Base-by-base conservation (phyloP, 2,329 filamentous ascomycete species). In the Penicillium sp. region DNA sequence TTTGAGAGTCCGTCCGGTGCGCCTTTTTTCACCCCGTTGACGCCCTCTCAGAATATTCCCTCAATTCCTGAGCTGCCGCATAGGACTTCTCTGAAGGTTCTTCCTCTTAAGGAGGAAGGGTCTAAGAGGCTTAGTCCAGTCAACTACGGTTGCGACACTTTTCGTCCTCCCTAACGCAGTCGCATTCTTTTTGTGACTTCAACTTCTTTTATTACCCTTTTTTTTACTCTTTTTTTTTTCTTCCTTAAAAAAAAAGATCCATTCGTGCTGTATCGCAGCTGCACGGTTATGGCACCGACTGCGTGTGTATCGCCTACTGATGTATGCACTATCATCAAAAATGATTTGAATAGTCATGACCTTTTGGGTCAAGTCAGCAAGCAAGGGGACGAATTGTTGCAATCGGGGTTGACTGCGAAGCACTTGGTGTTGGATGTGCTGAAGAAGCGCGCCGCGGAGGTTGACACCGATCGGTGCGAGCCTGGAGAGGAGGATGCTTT, bases 31-130 rank as follows among this genome's bases (percentile, higher is more conserved):
- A 58, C 59, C 70, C 66, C 68, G 58, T 68, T 75, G 69, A 74
- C 75, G 67, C 69, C 72, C 68, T 69, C 70, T 65, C 68, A 77
- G 76, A 69, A 85, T 84, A 79, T 85, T 82, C 77, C 81, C 85
- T 79, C 80, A 85, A 81, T 81, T 82, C 80, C 81, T 86, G 90
- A 96, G 92, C 94, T 98, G 95, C 95, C 95, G 95, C 94, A 99
- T 99, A 98, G 92, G 91, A 96, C 90, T 89, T 87, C 87, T 89
- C 89, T 87, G 87, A 86, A 89, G 91, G 90, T 93, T 96, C 94
- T 98, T 98, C 94, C 93, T 97, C 94, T 95, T 84, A 84, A 83
- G 81, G 94, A 93, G 95, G 95, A 94, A 96, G 95, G 95, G 92
- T 97, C 93, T 91, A 92, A 90, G 90, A 94, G 92, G 90, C 92